Percentiles rank a stretch among this genome's conserved stretches.
Conservation (phyloP, 2,329 filamentous ascomycete species). For the Penicillium sp. region DNA sequence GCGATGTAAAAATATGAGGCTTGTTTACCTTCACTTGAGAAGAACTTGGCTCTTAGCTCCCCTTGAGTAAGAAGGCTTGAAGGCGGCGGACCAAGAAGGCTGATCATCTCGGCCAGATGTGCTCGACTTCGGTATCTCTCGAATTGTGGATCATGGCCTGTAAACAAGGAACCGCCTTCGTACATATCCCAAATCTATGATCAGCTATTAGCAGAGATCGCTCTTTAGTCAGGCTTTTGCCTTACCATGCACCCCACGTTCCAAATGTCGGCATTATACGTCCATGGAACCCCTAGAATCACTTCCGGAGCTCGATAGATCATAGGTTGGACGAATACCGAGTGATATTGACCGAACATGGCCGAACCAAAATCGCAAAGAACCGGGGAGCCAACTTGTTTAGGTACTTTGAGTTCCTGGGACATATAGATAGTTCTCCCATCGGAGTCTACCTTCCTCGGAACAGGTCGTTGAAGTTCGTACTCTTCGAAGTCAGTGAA, state of each 20-base stretch:
- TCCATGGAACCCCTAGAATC: slow-evolving; percentile 48
- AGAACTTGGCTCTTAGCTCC: slow-evolving; percentile 38
- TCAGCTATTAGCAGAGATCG: not conserved
- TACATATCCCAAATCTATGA: slow-evolving; percentile 51
- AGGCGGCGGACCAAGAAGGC: slow-evolving; percentile 46
- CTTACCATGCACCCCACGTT: slow-evolving; percentile 52
- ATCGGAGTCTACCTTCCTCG: slow-evolving; percentile 42
- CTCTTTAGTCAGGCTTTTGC: not conserved
- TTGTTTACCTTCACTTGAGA: slow-evolving; percentile 35
- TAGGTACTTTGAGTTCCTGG: slow-evolving; percentile 38
- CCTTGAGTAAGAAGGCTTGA: slow-evolving; percentile 34
- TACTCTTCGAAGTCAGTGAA: slow-evolving; percentile 42
- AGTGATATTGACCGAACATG: slow-evolving; percentile 35
- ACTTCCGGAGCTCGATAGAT: slow-evolving; percentile 46
- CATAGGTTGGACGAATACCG: slow-evolving; percentile 29
- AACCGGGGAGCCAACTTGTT: slow-evolving; percentile 34
- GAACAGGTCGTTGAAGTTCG: slow-evolving; percentile 40
- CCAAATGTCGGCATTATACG: slow-evolving; percentile 53
- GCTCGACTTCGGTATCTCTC: slow-evolving; percentile 44
- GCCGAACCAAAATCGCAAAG: slow-evolving; percentile 54
- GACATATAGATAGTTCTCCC: slow-evolving; percentile 47
- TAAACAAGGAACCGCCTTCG: slow-evolving; percentile 48
- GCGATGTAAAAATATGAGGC: not conserved
- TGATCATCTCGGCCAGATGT: slow-evolving; percentile 51
- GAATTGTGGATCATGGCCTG: slow-evolving; percentile 39